Base-by-base conservation (phyloP, 129 eudicot species). In the Pittosporum tobira region DNA sequence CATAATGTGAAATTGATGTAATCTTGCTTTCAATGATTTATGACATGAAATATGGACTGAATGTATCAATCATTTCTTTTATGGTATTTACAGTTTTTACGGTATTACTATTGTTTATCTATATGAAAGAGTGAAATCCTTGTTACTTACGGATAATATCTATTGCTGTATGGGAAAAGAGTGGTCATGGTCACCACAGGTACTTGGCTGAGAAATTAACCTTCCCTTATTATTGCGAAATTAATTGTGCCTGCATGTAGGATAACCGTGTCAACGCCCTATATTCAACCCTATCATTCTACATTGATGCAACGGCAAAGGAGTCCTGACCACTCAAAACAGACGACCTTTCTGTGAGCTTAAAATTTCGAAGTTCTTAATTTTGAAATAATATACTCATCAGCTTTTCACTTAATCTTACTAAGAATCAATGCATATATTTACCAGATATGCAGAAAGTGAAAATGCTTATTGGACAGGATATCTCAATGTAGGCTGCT, bases 211-310 rank as follows among this genome's bases (percentile, higher is more conserved):
- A n/a, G n/a, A n/a, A n/a, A n/a, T n/a, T n/a, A n/a, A n/a, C n/a
- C n/a, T n/a, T n/a, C n/a, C n/a, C n/a, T n/a, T n/a, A n/a, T n/a
- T n/a, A n/a, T n/a, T 59, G 50, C 57, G 48, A 36, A 10, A 30
- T 54, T 64, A 26, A 44, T 59, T 52, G 7, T 52, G 23, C n/a
- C 61, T n/a, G 47, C 47, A 24, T 71, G 56, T 67, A 93, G 99
- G 99, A 93, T 81, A 94, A 94, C 1, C 90, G 99, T 48, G 94
- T 93, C 71, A 87, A 93, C 77, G 99, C 93, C 67, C 76, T 93
- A 7, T 93, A 93, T 79, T 93, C 99, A 11, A 87, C 96, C 0
- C 94, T 96, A 30, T 84, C 99, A 24, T 52, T 93, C 37, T 93
- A 93, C 72, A 81, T 94, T 4, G 99, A 93, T 81, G 99, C 96